Base-by-base conservation (phyloP, 805 yeast species). In the Yarrowia keelungensis region DNA sequence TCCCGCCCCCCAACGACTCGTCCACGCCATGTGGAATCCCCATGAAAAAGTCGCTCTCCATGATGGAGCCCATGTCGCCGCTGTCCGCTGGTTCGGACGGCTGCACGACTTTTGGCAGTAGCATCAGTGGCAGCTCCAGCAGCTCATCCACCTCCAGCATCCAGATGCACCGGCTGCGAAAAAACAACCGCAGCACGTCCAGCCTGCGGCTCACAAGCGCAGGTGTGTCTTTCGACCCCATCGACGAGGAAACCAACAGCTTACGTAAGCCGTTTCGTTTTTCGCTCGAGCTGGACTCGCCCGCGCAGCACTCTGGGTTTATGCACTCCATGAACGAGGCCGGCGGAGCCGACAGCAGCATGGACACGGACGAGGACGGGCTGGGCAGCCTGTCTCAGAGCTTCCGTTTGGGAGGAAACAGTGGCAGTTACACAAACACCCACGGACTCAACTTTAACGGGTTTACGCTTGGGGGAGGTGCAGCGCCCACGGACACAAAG, bases 71-170 rank as follows among this genome's bases (percentile, higher is more conserved):
- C 51, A 11, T 59, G 42, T 59, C 65, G 42, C 65, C 65, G 42
- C 51, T 59, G 51, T 59, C 65, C 51, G 65, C 65, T 59, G 65
- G 65, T 35, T 59, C 65, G 51, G 65, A 59, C 42, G 42, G 65
- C 43, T 26, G 64, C 49, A 42, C 39, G n/a, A 41, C 64, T 41
- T 56, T 56, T 26, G 62, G 62, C 50, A 42, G 43, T 41, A 8
- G 32, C 50, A 43, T 14, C 50, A 56, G 36, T 38, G 32, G 32
- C 45, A n/a, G n/a, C 62, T 15, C 22, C 49, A 12, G 22, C 16
- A 36, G 10, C 54, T 26, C 58, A 7, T 10, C n/a, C 35, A 5
- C 59, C 26, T 12, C 14, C 35, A 53, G 59, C 45, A 8, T 38
- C 19, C 59, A 53, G 59, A 53, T 53, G 59, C 59, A 53, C 45